Conservation (phyloP, 805 yeast species). For the Saccharomycopsis selenospora region DNA sequence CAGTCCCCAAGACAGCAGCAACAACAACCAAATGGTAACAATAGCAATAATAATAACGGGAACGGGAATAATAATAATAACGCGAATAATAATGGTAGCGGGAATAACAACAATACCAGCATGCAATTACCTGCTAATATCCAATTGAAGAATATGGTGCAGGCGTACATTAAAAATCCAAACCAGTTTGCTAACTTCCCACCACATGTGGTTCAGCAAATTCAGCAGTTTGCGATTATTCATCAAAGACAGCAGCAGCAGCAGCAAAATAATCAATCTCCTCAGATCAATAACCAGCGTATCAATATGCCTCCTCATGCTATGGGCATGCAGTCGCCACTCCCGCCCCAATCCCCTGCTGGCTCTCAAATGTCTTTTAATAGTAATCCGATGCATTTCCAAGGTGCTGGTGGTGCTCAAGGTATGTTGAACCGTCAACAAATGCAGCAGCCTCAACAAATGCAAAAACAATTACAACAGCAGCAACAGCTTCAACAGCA, state of each 20-base stretch:
- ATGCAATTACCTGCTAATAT: conserved; percentile 10
- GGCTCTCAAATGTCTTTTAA: conserved; percentile 9
- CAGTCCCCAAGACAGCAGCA: not conserved
- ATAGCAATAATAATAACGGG: conserved; percentile 2
- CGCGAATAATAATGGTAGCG: not conserved
- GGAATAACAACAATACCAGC: conserved; percentile 6
- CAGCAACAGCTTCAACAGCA: not conserved
- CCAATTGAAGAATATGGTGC: conserved; percentile 14
- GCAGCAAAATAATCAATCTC: conserved; percentile 18
- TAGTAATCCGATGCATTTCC: conserved; percentile 5
- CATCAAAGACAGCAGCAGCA: conserved; percentile 21
- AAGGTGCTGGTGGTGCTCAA: not conserved
- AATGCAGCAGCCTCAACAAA: conserved; percentile 13
- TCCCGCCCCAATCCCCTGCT: conserved; percentile 15
- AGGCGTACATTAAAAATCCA: conserved; percentile 23
- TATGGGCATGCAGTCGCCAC: conserved; percentile 21
- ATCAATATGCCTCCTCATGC: conserved; percentile 21
- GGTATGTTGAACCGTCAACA: no score
- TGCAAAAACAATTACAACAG: not conserved
- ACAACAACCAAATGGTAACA: not conserved
- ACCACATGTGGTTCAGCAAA: conserved; percentile 20
- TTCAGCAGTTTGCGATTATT: conserved; percentile 14
- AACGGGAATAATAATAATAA: not conserved
- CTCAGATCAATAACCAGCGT: conserved; percentile 17
- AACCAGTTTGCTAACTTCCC: conserved; percentile 23